Evolutionary conservation across 345 rosid species (phyloP), one percentile per base, ranked within the genome.

Genomic region (Dovyalis caffra): DNA sequence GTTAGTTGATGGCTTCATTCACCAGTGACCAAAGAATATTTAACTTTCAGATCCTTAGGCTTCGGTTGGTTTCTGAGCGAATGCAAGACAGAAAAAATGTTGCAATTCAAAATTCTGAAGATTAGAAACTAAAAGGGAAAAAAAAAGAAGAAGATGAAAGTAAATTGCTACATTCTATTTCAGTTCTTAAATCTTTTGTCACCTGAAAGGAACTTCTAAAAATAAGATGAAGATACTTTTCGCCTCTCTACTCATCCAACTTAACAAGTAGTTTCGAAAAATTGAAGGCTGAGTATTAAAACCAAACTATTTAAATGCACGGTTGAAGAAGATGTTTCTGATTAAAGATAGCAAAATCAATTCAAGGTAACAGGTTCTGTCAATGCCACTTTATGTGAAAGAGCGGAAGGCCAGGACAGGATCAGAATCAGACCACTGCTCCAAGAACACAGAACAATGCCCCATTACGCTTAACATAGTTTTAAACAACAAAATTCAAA

Each of bases 1-100:
- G 74, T 89, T 91, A 75, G 76, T 87, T 26, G 88, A 85, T 25
- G 90, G 86, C 80, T 86, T 92, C 85, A 84, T 43, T 83, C 53
- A 88, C 76, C 88, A 84, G 84, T 56, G 66, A 37, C 64, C 32
- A 68, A 78, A 77, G 61, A 25, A 21, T 64, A 38, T 32, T 69
- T 57, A 33, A 73, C 71, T 76, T 73, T 58, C 53, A 74, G 61
- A 69, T 57, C 76, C 53, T 40, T 57, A 65, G 66, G 56, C 43
- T 70, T 76, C 72, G 29, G 58, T 70, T 49, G 32, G 65, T 71
- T 45, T 72, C 76, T 80, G 76, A 75, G 40, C 21, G 56, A 66
- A 20, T 66, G 51, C 32, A 63, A 18, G 32, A 67, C 35, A 33
- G 2, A 6, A 16, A 21, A 1, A 37, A 38, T 8, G 5, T 9